Evolutionary conservation across 2,329 filamentous ascomycete genomes (phyloP).

Genomic region (Fusarium clavum): DNA sequence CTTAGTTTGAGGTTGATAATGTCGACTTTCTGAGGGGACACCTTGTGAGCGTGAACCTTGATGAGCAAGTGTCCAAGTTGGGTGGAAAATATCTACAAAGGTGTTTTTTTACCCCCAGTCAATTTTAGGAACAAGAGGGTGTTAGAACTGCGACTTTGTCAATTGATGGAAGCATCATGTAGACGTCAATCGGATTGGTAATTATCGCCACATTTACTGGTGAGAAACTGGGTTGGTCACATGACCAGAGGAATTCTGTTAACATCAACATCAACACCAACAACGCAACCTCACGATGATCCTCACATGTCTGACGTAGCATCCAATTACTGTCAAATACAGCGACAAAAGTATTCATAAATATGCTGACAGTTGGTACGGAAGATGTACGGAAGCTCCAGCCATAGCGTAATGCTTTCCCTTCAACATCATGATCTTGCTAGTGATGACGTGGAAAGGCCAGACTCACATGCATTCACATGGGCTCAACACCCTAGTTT

Average conservation of each 20-base stretch:
- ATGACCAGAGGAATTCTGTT: neutral
- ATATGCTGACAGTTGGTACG: too few species aligned
- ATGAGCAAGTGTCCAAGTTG: neutral
- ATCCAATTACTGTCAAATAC: rapidly evolving
- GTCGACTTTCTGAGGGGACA: neutral
- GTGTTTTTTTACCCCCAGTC: neutral
- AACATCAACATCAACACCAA: neutral
- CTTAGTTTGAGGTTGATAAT: neutral
- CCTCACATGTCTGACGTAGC: too few species aligned
- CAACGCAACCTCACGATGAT: neutral
- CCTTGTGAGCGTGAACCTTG: constrained; percentile 9
- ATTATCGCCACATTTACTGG: constrained; percentile 4
- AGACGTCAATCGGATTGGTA: neutral
- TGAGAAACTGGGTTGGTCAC: neutral
- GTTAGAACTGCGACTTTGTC: rapidly evolving
- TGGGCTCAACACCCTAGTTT: neutral
- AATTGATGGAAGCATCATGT: neutral
- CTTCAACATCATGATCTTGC: neutral
- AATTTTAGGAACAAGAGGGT: too few species aligned
- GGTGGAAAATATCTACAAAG: constrained; percentile 8
- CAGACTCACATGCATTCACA: neutral
- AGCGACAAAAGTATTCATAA: rapidly evolving
- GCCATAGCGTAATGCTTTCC: neutral
- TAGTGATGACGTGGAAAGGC: neutral
- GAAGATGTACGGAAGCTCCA: too few species aligned